These are phyloP conservation scores for Bertia moriformis DNA, from an alignment of 2,329 filamentous ascomycete species.

Conservation along the genomic window DNA sequence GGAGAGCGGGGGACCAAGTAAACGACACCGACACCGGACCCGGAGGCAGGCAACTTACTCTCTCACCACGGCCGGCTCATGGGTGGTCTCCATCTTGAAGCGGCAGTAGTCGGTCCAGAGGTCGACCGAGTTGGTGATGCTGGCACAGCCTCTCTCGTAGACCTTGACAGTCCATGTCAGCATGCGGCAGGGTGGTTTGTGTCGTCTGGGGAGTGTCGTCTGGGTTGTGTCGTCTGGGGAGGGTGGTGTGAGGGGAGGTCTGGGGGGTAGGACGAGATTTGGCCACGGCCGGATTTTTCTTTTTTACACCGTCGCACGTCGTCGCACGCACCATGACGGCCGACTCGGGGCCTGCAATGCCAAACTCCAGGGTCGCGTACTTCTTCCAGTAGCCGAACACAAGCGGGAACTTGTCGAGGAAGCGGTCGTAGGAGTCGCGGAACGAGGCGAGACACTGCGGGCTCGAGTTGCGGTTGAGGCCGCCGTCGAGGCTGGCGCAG, in stretches of 20 bases:
- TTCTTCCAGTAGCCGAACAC: slow-evolving; percentile 99
- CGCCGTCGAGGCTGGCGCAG: slow-evolving; percentile 74
- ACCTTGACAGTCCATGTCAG: slow-evolving; percentile 48
- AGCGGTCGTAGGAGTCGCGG: slow-evolving; percentile 77
- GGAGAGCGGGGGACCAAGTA: too few species aligned
- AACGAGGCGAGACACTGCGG: slow-evolving; percentile 80
- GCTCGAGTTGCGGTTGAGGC: slow-evolving; percentile 89
- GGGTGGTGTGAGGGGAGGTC: neutral
- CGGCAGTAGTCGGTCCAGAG: slow-evolving; percentile 94
- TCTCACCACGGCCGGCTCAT: slow-evolving; percentile 88
- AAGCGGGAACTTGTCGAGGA: slow-evolving; percentile 85
- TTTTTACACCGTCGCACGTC: slow-evolving; percentile 2
- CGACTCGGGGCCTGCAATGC: slow-evolving; percentile 88
- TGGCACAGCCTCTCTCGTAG: slow-evolving; percentile 87
- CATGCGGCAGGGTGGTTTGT: slow-evolving; percentile 5
- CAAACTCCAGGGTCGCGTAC: slow-evolving; percentile 94
- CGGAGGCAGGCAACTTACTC: slow-evolving; percentile 71
- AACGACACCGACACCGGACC: slow-evolving; percentile 34
- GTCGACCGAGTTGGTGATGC: slow-evolving; percentile 85
- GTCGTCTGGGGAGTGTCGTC: slow-evolving; percentile 1
- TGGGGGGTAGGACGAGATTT: too few species aligned
- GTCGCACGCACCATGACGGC: slow-evolving; percentile 68
- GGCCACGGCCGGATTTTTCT: slow-evolving; percentile 1
- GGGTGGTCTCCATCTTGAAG: slow-evolving; percentile 95
- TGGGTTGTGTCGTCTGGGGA: slow-evolving; percentile 3